Base-by-base conservation (phyloP, 2,329 filamentous ascomycete species). In the Botrytis elliptica region DNA sequence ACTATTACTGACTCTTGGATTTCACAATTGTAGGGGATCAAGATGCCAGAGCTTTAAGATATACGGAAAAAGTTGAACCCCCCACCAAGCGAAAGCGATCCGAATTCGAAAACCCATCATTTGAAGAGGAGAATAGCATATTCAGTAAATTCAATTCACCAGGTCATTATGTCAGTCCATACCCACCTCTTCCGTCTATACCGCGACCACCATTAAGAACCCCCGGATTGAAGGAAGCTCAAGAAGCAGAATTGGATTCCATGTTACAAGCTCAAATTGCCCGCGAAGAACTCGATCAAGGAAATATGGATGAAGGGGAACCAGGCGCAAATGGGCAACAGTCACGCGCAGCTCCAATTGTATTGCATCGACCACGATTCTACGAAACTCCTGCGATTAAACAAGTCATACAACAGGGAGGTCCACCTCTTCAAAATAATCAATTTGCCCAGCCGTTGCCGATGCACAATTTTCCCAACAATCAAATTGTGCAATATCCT, bases 1-100 rank as follows among this genome's bases (percentile, higher is more conserved):
- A 36, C 10, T n/a, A 57, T 71, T 33, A 67, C 64, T 73, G 33
- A 73, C 16, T 9, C 12, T 25, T 33, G 14, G 29, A 33, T 36
- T 42, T 33, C 33, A 18, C 55, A 52, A 60, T 25, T 44, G 49
- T 71, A 79, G 78, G 77, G 22, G 72, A 57, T 25, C 74, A 73
- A 29, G 78, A 79, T 75, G 77, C 77, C 46, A 75, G 77, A 55
- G 74, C 76, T 46, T 64, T 77, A 25, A 69, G 78, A 38, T 78
- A 79, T 64, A 20, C 57, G 38, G 40, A 79, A 66, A 42, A 42
- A 40, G 20, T 29, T n/a, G 64, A 70, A 29, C 55, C 40, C 12
- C 52, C 55, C 52, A 40, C 49, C 22, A 74, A 74, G 69, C 70
- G 73, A 46, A 74, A 73, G 38, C 67, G 65, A 42, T 44, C 36